Base-by-base conservation (phyloP, 805 yeast genomes). In the Tetrapisispora arboricola region DNA sequence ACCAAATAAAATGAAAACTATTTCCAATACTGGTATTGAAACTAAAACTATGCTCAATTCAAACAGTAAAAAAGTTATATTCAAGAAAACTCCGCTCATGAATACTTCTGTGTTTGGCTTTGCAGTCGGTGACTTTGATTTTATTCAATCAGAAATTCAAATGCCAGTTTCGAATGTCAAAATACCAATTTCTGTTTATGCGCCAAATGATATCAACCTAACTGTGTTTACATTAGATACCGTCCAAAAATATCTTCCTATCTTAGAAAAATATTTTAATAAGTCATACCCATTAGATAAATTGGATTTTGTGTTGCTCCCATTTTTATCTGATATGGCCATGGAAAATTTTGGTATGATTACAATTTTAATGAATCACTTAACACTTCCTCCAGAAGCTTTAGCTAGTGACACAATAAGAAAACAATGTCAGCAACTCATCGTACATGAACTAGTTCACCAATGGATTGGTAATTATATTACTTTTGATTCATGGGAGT, bases 301-400 rank as follows among this genome's bases (percentile, higher is more conserved):
- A 49, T 59, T 84, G 20, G 92, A 83, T 53, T 61, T 84, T 36
- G 73, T 78, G 4, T 73, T 83, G 1, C 57, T 84, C 8, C 92
- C 92, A 9, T 80, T 77, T 49, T 64, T 84, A 42, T 69, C 76
- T 22, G 90, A 82, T 55, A 83, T 84, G 44, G 94, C 84, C 2
- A 83, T 81, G 78, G 94, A 84, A 55, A 82, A 83, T 55, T 78
- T 81, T 74, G 83, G 85, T 3, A 60, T 80, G 61, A 68, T 84
- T 38, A 73, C 81, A 2, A 67, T 80, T 7, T 70, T 78, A 40
- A 70, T 73, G 39, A 70, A 71, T 35, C 78, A 76, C 47, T 48
- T 73, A 7, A 45, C 73, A 16, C 46, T 69, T 13, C 64, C 70
- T 0, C 65, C 64, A 28, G 21, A 42, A 15, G 49, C 55, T 1